Conservation (phyloP, 164 flowering plant genomes). For the Malania oleifera region DNA sequence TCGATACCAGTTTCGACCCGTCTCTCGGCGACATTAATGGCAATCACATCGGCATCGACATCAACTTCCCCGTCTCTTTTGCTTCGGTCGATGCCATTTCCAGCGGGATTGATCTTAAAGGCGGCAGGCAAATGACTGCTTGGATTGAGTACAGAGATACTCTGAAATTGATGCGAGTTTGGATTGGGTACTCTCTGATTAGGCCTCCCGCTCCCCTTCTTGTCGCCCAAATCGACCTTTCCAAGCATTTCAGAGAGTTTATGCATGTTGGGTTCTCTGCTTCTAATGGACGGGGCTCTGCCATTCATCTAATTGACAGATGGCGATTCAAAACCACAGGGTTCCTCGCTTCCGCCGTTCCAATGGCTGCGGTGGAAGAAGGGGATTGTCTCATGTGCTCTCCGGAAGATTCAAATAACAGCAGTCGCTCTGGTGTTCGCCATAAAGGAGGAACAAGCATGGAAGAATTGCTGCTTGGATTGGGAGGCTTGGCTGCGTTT, state of each 20-base stretch:
- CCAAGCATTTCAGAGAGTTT: slow-evolving; percentile 39
- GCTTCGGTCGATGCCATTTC: slow-evolving; percentile 39
- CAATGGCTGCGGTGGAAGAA: slow-evolving; percentile 20
- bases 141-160: slow-evolving; percentile 57
- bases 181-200: slow-evolving; percentile 30
- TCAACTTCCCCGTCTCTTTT: slow-evolving; percentile 32
- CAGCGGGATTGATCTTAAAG: slow-evolving; percentile 46
- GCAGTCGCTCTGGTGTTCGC: neutral
- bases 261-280: slow-evolving; percentile 84
- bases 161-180: slow-evolving; percentile 40
- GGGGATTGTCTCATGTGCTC: slow-evolving; percentile 44
- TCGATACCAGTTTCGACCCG: slow-evolving; percentile 52
- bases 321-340: slow-evolving; percentile 50
- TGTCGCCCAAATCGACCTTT: slow-evolving; percentile 42
- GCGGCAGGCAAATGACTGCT: slow-evolving; percentile 37
- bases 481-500: slow-evolving; percentile 40
- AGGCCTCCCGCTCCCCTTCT: slow-evolving; percentile 48
- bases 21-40: slow-evolving; percentile 44
- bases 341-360: slow-evolving; percentile 14
- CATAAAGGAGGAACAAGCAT: slow-evolving; percentile 1
- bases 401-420: slow-evolving; percentile 18
- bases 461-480: slow-evolving; percentile 20
- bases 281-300: slow-evolving; percentile 49
- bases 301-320: slow-evolving; percentile 32
- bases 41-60: slow-evolving; percentile 64